Conservation (phyloP, 805 yeast genomes). For the Pichia nanzhaoensis region DNA sequence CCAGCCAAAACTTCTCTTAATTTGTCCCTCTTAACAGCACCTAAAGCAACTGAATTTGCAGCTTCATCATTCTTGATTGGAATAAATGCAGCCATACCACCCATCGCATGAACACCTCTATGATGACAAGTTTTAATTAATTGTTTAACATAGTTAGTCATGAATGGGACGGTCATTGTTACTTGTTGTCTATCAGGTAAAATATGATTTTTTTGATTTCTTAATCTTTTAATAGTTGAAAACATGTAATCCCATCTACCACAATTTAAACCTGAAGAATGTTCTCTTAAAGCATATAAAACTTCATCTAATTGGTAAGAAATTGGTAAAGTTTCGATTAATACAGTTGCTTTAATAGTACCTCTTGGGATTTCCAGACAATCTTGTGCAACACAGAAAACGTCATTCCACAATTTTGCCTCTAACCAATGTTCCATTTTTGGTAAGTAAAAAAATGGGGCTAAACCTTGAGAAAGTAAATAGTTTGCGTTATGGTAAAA, state of each 20-base stretch:
- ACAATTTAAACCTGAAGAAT: constrained; percentile 76
- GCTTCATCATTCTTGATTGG: constrained; percentile 68
- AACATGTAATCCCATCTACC: constrained; percentile 90
- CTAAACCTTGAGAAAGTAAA: constrained; percentile 56
- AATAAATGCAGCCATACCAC: constrained; percentile 87
- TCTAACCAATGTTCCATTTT: constrained; percentile 84
- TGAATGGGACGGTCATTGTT: constrained; percentile 75
- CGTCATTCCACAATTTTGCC: constrained; percentile 78
- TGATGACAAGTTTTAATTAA: constrained; percentile 69
- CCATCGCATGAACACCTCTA: constrained; percentile 80
- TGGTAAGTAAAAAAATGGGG: constrained; percentile 78
- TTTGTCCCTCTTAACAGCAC: constrained; percentile 67
- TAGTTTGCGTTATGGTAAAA: constrained; percentile 69
- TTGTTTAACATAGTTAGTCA: constrained; percentile 69
- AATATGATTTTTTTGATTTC: constrained; percentile 59
- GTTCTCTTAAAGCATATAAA: constrained; percentile 67
- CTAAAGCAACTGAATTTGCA: constrained; percentile 61
- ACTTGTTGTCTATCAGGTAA: constrained; percentile 77
- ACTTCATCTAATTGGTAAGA: constrained; percentile 86
- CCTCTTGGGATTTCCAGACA: constrained; percentile 63
- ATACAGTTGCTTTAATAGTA: constrained; percentile 72
- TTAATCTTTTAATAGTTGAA: constrained; percentile 67
- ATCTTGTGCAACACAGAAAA: constrained; percentile 72
- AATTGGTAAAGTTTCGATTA: constrained; percentile 79
- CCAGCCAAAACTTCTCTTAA: constrained; percentile 71